phyloP scores from a whole-genome alignment of 2,329 filamentous ascomycete genomes.

The Colletotrichum viniferum region DNA sequence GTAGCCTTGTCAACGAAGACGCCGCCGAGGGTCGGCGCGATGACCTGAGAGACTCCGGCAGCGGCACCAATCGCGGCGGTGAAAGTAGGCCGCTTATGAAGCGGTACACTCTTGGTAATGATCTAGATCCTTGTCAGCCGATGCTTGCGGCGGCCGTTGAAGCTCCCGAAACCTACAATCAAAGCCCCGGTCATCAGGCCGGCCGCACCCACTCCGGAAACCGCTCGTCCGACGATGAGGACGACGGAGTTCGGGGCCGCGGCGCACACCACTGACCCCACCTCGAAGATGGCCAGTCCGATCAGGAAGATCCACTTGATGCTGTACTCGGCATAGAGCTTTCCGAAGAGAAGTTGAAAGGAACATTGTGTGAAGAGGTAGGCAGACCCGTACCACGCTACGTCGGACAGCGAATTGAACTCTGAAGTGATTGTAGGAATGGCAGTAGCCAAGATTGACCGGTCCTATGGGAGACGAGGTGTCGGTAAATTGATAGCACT shows the following conservation, averaged over 20 bases:
- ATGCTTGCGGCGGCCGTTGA: no score
- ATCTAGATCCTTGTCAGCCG: conserved; percentile 43
- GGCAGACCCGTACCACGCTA: conserved; percentile 9
- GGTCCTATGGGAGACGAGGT: neutral
- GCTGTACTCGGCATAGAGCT: conserved; percentile 59
- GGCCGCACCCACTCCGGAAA: conserved; percentile 39
- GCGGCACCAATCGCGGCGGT: conserved; percentile 59
- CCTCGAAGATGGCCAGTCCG: conserved; percentile 44
- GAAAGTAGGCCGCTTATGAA: conserved; percentile 56
- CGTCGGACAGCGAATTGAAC: conserved; percentile 16
- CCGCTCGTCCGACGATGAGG: conserved; percentile 45
- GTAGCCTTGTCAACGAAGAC: conserved; percentile 51
- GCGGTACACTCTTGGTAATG: conserved; percentile 50
- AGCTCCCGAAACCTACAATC: neutral
- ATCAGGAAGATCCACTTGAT: conserved; percentile 42
- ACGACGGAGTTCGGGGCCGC: conserved; percentile 39
- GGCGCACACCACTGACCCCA: conserved; percentile 49
- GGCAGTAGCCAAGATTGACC: conserved; percentile 15
- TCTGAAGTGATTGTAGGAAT: conserved; percentile 20
- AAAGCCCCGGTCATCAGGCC: conserved; percentile 24
- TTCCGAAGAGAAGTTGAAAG: conserved; percentile 55
- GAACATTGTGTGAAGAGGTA: neutral
- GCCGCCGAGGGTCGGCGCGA: conserved; percentile 53
- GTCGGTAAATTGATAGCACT: neutral
- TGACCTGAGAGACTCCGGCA: conserved; percentile 58